Evolutionary conservation across 2,329 filamentous ascomycete genomes (phyloP).

Genomic region (Paecilomyces fulvus): DNA sequence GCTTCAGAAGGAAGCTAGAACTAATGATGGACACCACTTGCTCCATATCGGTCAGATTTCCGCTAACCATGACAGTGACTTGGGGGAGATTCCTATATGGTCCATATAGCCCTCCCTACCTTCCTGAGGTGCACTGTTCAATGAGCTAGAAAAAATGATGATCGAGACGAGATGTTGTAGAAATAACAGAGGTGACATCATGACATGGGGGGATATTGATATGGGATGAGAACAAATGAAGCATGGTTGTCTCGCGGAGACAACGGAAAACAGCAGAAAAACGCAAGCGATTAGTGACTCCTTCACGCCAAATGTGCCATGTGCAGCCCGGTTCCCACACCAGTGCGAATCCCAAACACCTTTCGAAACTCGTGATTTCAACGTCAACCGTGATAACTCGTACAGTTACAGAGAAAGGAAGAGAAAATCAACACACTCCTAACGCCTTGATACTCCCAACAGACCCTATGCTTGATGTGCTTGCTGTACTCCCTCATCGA

Average conservation of each 20-base stretch:
- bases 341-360: not conserved
- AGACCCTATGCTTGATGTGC: not conserved
- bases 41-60: not conserved
- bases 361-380: not conserved
- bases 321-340: not conserved
- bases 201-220: not conserved
- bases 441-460: not conserved
- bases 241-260: not conserved
- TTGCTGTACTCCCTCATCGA: not conserved
- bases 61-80: not conserved
- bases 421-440: not conserved
- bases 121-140: not conserved
- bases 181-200: not conserved
- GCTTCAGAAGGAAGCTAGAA: not conserved
- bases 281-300: not conserved
- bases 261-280: not conserved
- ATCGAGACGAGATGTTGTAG: not conserved
- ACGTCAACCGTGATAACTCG: not conserved
- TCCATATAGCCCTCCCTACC: not conserved
- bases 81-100: no score
- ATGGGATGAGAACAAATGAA: not conserved
- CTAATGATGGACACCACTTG: not conserved
- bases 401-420: not conserved
- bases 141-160: not conserved
- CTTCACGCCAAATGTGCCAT: not conserved